phyloP scores from a whole-genome alignment of 176 grass and related monocot species.

The Oryza rufipogon region DNA sequence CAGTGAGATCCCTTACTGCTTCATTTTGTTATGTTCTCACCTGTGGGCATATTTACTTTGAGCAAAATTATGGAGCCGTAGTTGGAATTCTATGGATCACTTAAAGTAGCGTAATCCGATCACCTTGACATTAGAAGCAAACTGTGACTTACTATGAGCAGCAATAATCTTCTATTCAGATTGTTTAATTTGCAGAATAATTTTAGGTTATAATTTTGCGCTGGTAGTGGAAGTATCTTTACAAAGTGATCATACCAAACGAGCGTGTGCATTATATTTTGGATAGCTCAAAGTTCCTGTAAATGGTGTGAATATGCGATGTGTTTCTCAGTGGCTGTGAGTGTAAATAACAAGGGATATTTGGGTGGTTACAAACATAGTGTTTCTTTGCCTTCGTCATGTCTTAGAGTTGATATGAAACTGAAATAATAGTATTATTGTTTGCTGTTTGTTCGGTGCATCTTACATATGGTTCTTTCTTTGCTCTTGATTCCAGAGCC shows the following conservation, averaged over 20 bases:
- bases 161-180: slow-evolving; percentile 16
- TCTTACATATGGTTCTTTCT: slow-evolving; percentile 30
- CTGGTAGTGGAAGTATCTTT: slow-evolving; percentile 20
- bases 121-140: background rate
- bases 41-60: slow-evolving; percentile 32
- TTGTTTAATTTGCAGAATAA: slow-evolving; percentile 10
- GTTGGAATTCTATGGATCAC: background rate
- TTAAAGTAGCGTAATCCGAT: background rate
- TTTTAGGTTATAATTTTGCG: slow-evolving; percentile 17
- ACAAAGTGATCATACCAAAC: background rate
- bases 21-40: background rate
- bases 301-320: slow-evolving; percentile 13
- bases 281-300: slow-evolving; percentile 21
- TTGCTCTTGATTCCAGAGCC: slow-evolving; percentile 66
- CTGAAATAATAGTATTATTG: background rate
- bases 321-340: background rate
- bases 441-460: slow-evolving; percentile 30
- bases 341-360: slow-evolving; percentile 10
- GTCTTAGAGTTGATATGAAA: background rate
- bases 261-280: slow-evolving; percentile 7
- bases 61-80: slow-evolving; percentile 10
- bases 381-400: background rate
- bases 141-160: slow-evolving; percentile 7
- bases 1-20: slow-evolving; percentile 56
- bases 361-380: background rate